Evolutionary conservation across 805 yeast genomes (phyloP).

Genomic region (Kazachstania viticola): DNA sequence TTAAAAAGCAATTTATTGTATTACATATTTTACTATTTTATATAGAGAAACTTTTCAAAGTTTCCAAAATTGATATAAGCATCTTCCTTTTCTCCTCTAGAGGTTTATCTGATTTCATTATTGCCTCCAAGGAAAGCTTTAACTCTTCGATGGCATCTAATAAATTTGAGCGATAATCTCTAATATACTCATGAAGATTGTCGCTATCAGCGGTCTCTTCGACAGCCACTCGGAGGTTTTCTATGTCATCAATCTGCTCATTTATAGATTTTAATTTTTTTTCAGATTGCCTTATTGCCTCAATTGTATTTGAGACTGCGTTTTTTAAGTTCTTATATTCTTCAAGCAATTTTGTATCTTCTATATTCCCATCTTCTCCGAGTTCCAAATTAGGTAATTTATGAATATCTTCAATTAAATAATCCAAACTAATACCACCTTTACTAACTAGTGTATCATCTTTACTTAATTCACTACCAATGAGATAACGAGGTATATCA

Average conservation of each 20-base stretch:
- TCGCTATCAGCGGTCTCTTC: slow-evolving; percentile 1
- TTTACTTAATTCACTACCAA: slow-evolving; percentile 13
- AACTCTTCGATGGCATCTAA: slow-evolving; percentile 8
- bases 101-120: slow-evolving; percentile 1
- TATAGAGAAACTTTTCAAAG: too few species aligned
- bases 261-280: slow-evolving; percentile 2
- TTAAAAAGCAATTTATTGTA: too few species aligned
- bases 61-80: too few species aligned
- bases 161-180: slow-evolving; percentile 5
- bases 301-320: too few species aligned
- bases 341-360: slow-evolving; percentile 7
- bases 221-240: slow-evolving; percentile 5
- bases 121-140: slow-evolving; percentile 9
- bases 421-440: slow-evolving; percentile 9
- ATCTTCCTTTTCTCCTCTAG: background rate
- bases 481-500: slow-evolving; percentile 16
- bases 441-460: slow-evolving; percentile 2
- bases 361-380: slow-evolving; percentile 4
- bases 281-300: slow-evolving; percentile 10
- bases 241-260: slow-evolving; percentile 4
- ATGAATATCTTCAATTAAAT: slow-evolving; percentile 12
- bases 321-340: slow-evolving; percentile 18
- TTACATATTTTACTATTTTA: too few species aligned
- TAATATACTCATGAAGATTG: slow-evolving; percentile 7
- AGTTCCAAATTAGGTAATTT: slow-evolving; percentile 17